Base-by-base conservation (phyloP, 2,329 filamentous ascomycete genomes). In the Coleophoma crateriformis region DNA sequence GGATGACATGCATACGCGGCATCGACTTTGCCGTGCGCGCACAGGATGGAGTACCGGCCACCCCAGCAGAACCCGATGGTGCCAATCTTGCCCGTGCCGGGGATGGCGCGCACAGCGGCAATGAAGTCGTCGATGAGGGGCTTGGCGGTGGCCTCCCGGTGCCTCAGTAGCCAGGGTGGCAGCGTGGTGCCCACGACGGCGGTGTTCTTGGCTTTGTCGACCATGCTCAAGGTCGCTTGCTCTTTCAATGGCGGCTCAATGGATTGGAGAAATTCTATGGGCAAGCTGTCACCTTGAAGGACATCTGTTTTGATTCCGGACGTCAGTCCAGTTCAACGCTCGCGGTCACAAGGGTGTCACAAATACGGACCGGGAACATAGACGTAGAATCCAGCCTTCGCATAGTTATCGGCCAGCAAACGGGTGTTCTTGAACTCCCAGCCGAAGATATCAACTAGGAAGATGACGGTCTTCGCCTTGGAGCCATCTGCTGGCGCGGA, bases 31-130 rank as follows among this genome's bases (percentile, higher is more conserved):
- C 58, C 59, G 22, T 72, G 69, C 8, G 71, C 68, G 7, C 81
- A 69, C 22, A 71, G 62, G 11, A 78, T 61, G 2, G 71, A 67
- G 55, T 81, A 74, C 53, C 76, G 76, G 37, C 77, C 81, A 34
- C 80, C 80, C 80, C 79, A 84, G 67, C 78, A 82, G 65, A 80
- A 83, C 0, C 80, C 81, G 0, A 76, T 74, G 0, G 71, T 74
- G 20, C 73, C 78, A 45, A 82, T 62, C 46, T 68, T 70, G 5
- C 67, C 56, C 4, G 68, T 71, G 2, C 68, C 69, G 1, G 68
- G 67, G 7, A 66, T 65, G 48, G 56, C 57, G 20, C 67, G 61
- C 5, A 74, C 61, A 17, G 67, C 55, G 42, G 65, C 62, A 52
- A 73, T 68, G 60, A 72, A 74, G 40, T 62, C 64, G 33, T 71